Evolutionary conservation across 2,329 filamentous ascomycete species (phyloP).

Genomic region (Sarocladium kiliense): DNA sequence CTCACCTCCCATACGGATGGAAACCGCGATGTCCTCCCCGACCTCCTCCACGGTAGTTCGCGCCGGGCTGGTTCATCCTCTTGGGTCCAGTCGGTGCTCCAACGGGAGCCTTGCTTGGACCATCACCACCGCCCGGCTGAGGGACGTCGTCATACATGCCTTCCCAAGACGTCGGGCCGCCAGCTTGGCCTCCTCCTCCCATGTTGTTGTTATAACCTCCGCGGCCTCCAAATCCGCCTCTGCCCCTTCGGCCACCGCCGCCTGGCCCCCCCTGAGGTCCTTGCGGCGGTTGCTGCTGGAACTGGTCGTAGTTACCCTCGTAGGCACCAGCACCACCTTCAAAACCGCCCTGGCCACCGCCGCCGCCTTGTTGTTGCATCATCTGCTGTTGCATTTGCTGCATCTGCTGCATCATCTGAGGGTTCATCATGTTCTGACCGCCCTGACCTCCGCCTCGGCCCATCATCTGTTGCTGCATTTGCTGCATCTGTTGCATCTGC

Average conservation of each 20-base stretch:
- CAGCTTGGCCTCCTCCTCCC: constrained; percentile 18
- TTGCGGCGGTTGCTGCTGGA: constrained; percentile 39
- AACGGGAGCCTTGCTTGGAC: constrained; percentile 32
- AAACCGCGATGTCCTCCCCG: constrained; percentile 69
- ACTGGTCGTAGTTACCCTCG: constrained; percentile 29
- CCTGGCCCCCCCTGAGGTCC: constrained; percentile 26
- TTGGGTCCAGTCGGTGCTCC: constrained; percentile 88
- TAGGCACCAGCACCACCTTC: constrained; percentile 16
- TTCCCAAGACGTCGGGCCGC: constrained; percentile 84
- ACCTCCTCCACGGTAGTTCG: constrained; percentile 89
- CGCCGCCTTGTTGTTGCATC: constrained; percentile 20
- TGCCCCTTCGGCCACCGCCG: constrained; percentile 21
- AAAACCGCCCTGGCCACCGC: constrained; percentile 16
- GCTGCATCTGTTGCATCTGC: constrained; percentile 39
- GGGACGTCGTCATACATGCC: constrained; percentile 98
- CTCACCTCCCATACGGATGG: constrained; percentile 63
- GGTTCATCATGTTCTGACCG: constrained; percentile 28
- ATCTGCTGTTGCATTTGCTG: constrained; percentile 37
- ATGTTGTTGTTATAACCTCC: constrained; percentile 28
- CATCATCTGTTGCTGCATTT: constrained; percentile 25
- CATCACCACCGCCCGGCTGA: constrained; percentile 60
- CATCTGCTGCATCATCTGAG: constrained; percentile 57
- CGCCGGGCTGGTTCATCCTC: constrained; percentile 86
- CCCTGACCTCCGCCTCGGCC: constrained; percentile 1
- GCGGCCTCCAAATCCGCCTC: constrained; percentile 26